A percentile compares a stretch with the other conserved stretches of the same genome.
Evolutionary conservation across 495 filamentous ascomycete genomes (phyloP).

Genomic region (Trichoderma erinaceum): DNA sequence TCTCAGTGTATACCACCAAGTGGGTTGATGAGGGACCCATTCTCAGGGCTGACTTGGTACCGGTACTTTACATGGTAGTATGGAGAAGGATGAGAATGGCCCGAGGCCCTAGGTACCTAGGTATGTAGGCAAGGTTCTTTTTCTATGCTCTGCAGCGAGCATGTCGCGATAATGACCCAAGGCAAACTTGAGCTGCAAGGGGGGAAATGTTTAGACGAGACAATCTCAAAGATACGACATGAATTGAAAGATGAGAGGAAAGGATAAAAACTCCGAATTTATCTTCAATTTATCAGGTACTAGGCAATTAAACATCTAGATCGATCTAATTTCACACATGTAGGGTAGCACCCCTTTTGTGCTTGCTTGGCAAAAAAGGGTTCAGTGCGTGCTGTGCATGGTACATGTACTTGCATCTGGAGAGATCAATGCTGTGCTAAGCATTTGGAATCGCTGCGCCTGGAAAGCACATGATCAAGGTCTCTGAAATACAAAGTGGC

Average conservation of each 20-base stretch:
- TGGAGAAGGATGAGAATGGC: neutral
- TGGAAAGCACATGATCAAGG: too few relatives aligned
- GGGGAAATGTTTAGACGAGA: too few relatives aligned
- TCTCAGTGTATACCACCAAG: neutral
- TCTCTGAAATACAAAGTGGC: too few relatives aligned
- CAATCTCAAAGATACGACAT: too few relatives aligned
- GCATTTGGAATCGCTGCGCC: too few relatives aligned
- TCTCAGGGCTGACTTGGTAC: constrained; percentile 4
- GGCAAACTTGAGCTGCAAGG: neutral
- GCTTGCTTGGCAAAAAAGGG: neutral
- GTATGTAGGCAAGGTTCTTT: too few relatives aligned
- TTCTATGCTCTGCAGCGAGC: neutral
- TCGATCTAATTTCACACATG: neutral
- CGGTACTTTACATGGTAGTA: neutral
- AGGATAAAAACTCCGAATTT: too few relatives aligned
- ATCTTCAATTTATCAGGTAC: neutral
- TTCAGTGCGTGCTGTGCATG: too few relatives aligned
- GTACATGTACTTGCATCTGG: neutral
- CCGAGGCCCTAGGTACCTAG: neutral
- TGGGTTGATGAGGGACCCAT: neutral
- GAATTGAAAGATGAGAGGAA: too few relatives aligned
- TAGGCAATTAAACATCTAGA: neutral
- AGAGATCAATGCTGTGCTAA: neutral
- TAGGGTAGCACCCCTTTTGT: neutral
- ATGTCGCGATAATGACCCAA: neutral